Conservation (phyloP, 768 basidiomycete species). For the Termitomyces sp. region DNA sequence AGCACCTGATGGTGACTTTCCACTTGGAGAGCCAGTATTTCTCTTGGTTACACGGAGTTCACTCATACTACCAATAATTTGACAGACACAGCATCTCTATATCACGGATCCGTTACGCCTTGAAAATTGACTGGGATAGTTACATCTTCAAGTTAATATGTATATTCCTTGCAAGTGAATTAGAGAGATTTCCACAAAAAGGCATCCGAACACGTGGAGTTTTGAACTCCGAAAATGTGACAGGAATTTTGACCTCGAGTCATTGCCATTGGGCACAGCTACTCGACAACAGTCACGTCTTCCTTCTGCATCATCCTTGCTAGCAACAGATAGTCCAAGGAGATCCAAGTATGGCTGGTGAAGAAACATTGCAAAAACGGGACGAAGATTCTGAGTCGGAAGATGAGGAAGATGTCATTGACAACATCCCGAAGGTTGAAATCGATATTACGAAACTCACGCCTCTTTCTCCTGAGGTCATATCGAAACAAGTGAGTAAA, state of each 20-base stretch:
- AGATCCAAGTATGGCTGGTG: conserved; percentile 48
- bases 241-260: conserved; percentile 9
- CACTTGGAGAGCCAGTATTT: too few species aligned
- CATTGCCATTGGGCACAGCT: neutral
- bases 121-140: neutral
- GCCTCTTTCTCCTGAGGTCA: conserved; percentile 85
- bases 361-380: conserved; percentile 61
- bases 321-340: neutral
- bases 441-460: conserved; percentile 80
- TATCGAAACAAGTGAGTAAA: conserved; percentile 77
- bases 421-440: conserved; percentile 60
- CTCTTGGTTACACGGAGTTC: too few species aligned
- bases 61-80: too few species aligned
- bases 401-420: conserved; percentile 52
- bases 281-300: neutral
- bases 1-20: neutral
- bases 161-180: neutral
- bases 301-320: neutral
- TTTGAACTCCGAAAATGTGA: conserved; percentile 13
- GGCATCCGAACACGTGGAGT: conserved; percentile 11
- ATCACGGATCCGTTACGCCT: too few species aligned
- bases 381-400: conserved; percentile 68
- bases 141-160: neutral
- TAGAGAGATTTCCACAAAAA: neutral
- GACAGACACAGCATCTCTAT: too few species aligned